Percentiles rank a stretch among this genome's conserved stretches.
Evolutionary conservation across 1,284 basidiomycete species (phyloP).

Genomic region (Rhodotorula sp.): DNA sequence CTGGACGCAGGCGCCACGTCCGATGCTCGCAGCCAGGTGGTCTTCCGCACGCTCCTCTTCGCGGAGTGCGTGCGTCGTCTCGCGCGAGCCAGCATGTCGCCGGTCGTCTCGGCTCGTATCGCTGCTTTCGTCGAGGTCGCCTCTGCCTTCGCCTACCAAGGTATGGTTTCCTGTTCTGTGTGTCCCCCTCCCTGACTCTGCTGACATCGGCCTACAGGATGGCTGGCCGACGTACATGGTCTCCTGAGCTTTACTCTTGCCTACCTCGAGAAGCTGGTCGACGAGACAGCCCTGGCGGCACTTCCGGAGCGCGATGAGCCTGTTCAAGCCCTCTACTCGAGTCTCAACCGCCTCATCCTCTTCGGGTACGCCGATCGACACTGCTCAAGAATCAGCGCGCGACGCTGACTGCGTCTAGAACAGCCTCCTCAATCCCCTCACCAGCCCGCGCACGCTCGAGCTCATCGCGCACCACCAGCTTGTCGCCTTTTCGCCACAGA

Average conservation of each 20-base stretch:
- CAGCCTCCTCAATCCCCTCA: constrained; percentile 11
- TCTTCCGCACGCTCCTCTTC: constrained; percentile 21
- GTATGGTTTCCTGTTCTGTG: not conserved
- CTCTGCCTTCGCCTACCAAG: constrained; percentile 10
- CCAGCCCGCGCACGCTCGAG: not conserved
- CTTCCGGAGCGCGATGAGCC: not conserved
- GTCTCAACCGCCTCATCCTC: constrained; percentile 15
- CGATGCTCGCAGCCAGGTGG: constrained; percentile 8
- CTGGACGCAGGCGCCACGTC: constrained; percentile 16
- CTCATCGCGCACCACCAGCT: constrained; percentile 27
- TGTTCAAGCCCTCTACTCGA: constrained; percentile 3
- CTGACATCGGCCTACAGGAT: not conserved
- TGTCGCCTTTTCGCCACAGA: constrained; percentile 17
- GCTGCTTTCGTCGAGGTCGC: constrained; percentile 12
- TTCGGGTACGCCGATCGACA: constrained; percentile 3
- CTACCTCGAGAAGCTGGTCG: constrained; percentile 22
- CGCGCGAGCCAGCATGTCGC: constrained; percentile 7
- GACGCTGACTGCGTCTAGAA: not conserved
- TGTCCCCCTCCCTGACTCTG: not conserved
- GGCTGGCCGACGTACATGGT: constrained; percentile 4
- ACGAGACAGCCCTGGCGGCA: constrained; percentile 19
- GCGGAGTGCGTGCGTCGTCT: not conserved
- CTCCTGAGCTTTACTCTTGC: constrained; percentile 7
- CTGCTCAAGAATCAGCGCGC: not conserved
- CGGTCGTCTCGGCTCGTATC: constrained; percentile 8